phyloP scores from a whole-genome alignment of 441 rosid species.

The Jatropha podagrica region DNA sequence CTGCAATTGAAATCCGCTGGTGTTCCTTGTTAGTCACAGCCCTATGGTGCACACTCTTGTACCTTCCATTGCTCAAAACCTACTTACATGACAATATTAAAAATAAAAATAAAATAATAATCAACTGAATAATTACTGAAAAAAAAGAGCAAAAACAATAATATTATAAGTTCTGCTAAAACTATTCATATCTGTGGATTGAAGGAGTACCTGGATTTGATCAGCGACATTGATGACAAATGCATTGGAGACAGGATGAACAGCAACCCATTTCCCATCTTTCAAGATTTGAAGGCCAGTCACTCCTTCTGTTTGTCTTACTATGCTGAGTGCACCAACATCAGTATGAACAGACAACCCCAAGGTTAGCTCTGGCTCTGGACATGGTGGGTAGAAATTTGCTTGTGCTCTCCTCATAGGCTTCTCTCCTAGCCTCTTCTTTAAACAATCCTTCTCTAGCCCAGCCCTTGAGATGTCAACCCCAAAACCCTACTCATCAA shows the following conservation, averaged over 20 bases:
- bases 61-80: constrained; percentile 44
- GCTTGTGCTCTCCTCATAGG: constrained; percentile 33
- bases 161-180: too few relatives aligned
- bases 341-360: constrained; percentile 42
- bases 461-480: constrained; percentile 40
- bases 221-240: constrained; percentile 40
- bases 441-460: constrained; percentile 4
- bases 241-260: constrained; percentile 30
- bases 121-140: too few relatives aligned
- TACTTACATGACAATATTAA: not conserved
- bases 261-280: constrained; percentile 38
- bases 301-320: constrained; percentile 33
- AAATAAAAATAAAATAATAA: not conserved
- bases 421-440: constrained; percentile 17
- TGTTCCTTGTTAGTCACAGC: constrained; percentile 32
- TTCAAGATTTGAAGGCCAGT: constrained; percentile 41
- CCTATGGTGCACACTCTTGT: constrained; percentile 39
- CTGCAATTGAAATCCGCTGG: constrained; percentile 42
- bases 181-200: too few relatives aligned
- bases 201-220: constrained; percentile 35
- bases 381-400: constrained; percentile 47
- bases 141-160: too few relatives aligned
- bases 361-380: constrained; percentile 42
- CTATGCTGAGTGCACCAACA: constrained; percentile 37
- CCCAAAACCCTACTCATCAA: constrained; percentile 28